phyloP scores from a whole-genome alignment of 192 early-diverging fungal species.

The Mortierella hygrophila region DNA sequence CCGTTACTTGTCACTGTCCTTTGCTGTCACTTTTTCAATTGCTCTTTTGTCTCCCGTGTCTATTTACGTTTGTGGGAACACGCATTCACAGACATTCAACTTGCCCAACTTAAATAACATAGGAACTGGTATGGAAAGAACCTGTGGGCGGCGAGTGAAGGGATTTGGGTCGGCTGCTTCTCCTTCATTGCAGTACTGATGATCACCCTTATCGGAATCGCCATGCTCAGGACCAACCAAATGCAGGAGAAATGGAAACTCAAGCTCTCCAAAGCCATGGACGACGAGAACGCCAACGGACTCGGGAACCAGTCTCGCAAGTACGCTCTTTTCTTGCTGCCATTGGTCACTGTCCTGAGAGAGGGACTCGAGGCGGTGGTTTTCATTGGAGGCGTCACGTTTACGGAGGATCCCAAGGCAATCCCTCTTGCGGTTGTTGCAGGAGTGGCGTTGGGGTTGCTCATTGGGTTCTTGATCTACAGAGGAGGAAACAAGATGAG shows the following conservation, averaged over 20 bases:
- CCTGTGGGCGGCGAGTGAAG: conserved; percentile 67
- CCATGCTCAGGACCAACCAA: conserved; percentile 80
- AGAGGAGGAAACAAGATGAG: conserved; percentile 74
- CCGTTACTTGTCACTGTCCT: background rate
- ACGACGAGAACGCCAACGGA: conserved; percentile 56
- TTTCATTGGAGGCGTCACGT: conserved; percentile 87
- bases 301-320: conserved; percentile 55
- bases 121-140: conserved; percentile 43
- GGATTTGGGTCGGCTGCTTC: conserved; percentile 70
- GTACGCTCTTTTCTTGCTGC: conserved; percentile 85
- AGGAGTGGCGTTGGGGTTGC: conserved; percentile 73
- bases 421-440: conserved; percentile 85
- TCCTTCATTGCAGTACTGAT: conserved; percentile 80
- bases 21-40: background rate
- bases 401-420: conserved; percentile 71
- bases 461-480: conserved; percentile 83
- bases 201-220: conserved; percentile 85
- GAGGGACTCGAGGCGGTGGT: conserved; percentile 92
- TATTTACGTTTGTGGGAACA: background rate
- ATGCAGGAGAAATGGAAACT: conserved; percentile 85
- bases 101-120: background rate
- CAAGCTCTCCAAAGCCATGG: conserved; percentile 71
- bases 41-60: background rate
- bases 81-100: background rate
- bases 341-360: conserved; percentile 85